These are phyloP conservation scores for Theileria annulata DNA, from an alignment of 169 alveolate genomes.

Conservation along the genomic window DNA sequence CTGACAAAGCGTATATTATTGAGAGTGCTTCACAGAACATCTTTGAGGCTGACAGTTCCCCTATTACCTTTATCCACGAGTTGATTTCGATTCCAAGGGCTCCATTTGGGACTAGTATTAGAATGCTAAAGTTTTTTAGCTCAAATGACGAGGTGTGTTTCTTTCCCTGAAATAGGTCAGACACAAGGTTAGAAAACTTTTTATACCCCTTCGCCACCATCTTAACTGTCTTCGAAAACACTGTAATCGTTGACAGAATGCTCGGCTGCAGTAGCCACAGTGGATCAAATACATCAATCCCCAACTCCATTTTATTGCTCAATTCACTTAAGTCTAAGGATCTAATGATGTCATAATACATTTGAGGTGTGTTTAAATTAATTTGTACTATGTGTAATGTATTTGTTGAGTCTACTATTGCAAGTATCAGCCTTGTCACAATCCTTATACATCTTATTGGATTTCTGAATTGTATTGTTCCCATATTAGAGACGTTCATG, in stretches of 20 bases:
- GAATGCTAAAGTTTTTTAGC: slow-evolving; percentile 27
- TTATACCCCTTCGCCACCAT: slow-evolving; percentile 64
- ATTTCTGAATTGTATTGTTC: slow-evolving; percentile 24
- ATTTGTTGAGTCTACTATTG: slow-evolving; percentile 39
- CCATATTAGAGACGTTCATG: slow-evolving; percentile 33
- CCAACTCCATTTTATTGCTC: slow-evolving; percentile 12
- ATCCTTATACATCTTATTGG: slow-evolving; percentile 31
- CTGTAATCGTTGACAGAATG: slow-evolving; percentile 39
- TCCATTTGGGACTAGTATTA: slow-evolving; percentile 35
- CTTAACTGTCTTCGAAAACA: slow-evolving; percentile 43
- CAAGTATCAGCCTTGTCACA: slow-evolving; percentile 51
- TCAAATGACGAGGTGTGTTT: slow-evolving; percentile 38
- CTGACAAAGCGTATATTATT: slow-evolving; percentile 28
- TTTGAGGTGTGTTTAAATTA: slow-evolving; percentile 22
- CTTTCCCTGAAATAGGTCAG: slow-evolving; percentile 51
- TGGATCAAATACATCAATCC: background rate
- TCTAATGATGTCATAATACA: slow-evolving; percentile 55
- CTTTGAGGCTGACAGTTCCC: slow-evolving; percentile 56
- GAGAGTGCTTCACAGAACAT: slow-evolving; percentile 49
- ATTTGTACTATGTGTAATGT: slow-evolving; percentile 46
- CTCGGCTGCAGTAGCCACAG: slow-evolving; percentile 9
- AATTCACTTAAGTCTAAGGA: slow-evolving; percentile 20
- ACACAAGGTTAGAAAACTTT: slow-evolving; percentile 52
- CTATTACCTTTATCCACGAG: slow-evolving; percentile 60
- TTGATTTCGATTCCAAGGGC: slow-evolving; percentile 39